Conservation (phyloP, 1,284 basidiomycete genomes). For the Tremellales sp. region DNA sequence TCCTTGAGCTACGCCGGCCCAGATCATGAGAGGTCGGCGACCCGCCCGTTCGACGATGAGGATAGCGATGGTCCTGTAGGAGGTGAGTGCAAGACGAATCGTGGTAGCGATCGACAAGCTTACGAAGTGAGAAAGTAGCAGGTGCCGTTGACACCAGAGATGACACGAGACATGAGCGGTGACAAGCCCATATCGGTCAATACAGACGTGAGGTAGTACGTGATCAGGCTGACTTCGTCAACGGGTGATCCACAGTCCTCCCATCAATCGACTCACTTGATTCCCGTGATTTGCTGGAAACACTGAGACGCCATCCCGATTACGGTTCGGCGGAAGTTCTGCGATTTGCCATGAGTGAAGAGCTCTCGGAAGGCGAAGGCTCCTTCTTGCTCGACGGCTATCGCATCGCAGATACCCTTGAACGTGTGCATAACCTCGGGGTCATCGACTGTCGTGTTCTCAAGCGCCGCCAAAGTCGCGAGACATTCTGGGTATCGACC, state of each 20-base stretch:
- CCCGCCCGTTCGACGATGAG: conserved; percentile 37
- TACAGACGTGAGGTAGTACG: conserved; percentile 36
- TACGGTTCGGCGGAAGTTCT: conserved; percentile 50
- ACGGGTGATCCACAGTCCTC: too few relatives aligned
- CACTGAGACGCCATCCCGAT: conserved; percentile 45
- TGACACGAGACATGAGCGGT: conserved; percentile 29
- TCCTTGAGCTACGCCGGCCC: conserved; percentile 26
- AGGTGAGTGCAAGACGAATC: not conserved
- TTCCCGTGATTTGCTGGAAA: conserved; percentile 51
- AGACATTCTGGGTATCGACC: conserved; percentile 50
- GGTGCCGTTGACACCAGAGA: conserved; percentile 43
- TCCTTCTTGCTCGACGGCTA: conserved; percentile 8
- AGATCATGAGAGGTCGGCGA: conserved; percentile 42
- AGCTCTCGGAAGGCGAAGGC: conserved; percentile 24
- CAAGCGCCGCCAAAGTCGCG: conserved; percentile 47
- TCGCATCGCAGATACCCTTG: conserved; percentile 30
- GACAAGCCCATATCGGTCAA: conserved; percentile 30
- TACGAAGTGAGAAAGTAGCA: conserved; percentile 48
- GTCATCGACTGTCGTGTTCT: conserved; percentile 24
- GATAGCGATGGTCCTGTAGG: conserved; percentile 28
- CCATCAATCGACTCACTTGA: conserved; percentile 26
- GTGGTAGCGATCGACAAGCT: too few relatives aligned
- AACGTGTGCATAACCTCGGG: conserved; percentile 24
- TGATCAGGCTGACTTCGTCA: conserved; percentile 33
- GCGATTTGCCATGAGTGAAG: conserved; percentile 45